A percentile compares a stretch with the other conserved stretches of the same genome.
Conservation (phyloP, 2,329 filamentous ascomycete species). For the Pseudocercospora fuligena region DNA sequence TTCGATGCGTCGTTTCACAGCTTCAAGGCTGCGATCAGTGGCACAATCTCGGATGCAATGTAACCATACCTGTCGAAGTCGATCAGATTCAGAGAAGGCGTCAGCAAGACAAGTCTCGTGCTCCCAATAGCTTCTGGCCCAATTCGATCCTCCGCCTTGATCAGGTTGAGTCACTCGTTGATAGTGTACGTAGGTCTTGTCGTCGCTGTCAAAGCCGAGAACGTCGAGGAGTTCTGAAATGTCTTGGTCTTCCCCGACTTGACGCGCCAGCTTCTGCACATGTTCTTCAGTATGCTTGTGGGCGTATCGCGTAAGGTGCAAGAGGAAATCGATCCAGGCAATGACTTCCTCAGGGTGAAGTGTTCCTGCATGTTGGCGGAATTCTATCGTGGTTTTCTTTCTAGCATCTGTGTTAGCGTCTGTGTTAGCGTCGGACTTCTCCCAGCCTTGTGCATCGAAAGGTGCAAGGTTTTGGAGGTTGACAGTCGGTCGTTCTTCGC, state of each 20-base stretch:
- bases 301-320: slow-evolving; percentile 17
- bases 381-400: slow-evolving; percentile 37
- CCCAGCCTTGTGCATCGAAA: neutral
- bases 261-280: slow-evolving; percentile 6
- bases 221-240: neutral
- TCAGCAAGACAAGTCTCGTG: slow-evolving; percentile 1
- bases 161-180: neutral
- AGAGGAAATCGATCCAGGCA: slow-evolving; percentile 38
- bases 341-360: slow-evolving; percentile 31
- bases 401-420: too few relatives aligned
- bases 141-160: neutral
- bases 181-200: neutral
- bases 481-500: slow-evolving; percentile 12
- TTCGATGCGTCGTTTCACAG: slow-evolving; percentile 15
- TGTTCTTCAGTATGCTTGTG: slow-evolving; percentile 11
- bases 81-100: neutral
- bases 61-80: neutral
- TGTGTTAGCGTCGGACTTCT: neutral
- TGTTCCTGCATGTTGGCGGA: slow-evolving; percentile 38
- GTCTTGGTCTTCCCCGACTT: too few relatives aligned
- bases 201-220: slow-evolving; percentile 5
- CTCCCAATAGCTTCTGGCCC: neutral
- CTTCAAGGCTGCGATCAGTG: neutral
- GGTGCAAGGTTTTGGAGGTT: slow-evolving; percentile 21
- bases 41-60: neutral